Conservation (phyloP, 2,329 filamentous ascomycete genomes). For the Elsinoe perseae region DNA sequence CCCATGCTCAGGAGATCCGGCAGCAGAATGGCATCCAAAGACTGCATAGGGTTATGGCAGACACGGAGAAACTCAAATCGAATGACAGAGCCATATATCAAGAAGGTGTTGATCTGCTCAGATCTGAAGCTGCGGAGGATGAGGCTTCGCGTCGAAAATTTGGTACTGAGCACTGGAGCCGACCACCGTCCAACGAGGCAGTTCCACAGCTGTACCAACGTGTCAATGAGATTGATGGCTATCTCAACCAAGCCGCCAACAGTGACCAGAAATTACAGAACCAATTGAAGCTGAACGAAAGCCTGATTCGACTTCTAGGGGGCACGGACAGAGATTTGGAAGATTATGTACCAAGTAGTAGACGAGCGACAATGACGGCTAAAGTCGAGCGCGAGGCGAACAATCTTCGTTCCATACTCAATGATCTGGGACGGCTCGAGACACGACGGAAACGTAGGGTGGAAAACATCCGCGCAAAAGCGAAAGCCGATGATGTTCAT, state of each 20-base stretch:
- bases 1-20: constrained; percentile 88
- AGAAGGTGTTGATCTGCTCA: constrained; percentile 71
- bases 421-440: constrained; percentile 78
- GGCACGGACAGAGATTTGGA: constrained; percentile 75
- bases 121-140: constrained; percentile 77
- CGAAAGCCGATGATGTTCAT: constrained; percentile 78
- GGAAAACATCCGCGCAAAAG: constrained; percentile 69
- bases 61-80: constrained; percentile 81
- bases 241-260: constrained; percentile 64
- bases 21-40: constrained; percentile 80
- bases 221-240: constrained; percentile 72
- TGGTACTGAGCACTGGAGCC: constrained; percentile 78
- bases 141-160: constrained; percentile 65
- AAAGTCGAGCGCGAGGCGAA: constrained; percentile 72
- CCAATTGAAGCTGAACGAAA: constrained; percentile 70
- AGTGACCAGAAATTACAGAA: constrained; percentile 65
- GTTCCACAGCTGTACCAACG: constrained; percentile 66
- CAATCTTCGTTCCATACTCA: constrained; percentile 68
- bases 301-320: constrained; percentile 65
- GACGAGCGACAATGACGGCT: constrained; percentile 69
- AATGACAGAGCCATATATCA: constrained; percentile 71
- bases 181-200: constrained; percentile 62
- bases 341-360: constrained; percentile 80
- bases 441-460: constrained; percentile 71
- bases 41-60: constrained; percentile 70